phyloP scores from a whole-genome alignment of 192 early-diverging fungal species.

The Chytriomyces confervae region DNA sequence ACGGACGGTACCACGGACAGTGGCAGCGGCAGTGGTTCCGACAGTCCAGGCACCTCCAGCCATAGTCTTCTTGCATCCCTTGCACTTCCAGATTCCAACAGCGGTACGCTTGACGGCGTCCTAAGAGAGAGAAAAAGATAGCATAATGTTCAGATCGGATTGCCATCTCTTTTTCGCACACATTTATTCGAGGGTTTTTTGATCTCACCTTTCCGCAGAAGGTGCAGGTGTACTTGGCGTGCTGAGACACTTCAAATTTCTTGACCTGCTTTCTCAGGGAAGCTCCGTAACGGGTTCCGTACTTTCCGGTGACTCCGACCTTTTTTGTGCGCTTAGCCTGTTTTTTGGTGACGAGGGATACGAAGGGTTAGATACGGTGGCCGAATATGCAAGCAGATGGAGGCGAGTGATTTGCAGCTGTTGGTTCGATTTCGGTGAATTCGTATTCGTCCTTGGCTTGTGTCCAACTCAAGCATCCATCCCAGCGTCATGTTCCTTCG shows the following conservation, averaged over 20 bases:
- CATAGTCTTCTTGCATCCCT: conserved; percentile 90
- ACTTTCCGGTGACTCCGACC: conserved; percentile 99
- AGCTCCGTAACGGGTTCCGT: conserved; percentile 99
- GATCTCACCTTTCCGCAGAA: conserved; percentile 95
- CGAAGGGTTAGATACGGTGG: too few species aligned
- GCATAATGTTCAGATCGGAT: too few species aligned
- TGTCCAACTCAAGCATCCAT: too few species aligned
- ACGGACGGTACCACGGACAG: conserved; percentile 93
- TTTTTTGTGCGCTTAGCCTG: conserved; percentile 91
- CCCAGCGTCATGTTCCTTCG: too few species aligned
- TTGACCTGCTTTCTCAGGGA: conserved; percentile 96
- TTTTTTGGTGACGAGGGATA: too few species aligned
- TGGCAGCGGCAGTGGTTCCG: conserved; percentile 86
- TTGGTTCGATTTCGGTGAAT: too few species aligned
- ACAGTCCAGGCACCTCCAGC: conserved; percentile 99
- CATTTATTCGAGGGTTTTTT: too few species aligned
- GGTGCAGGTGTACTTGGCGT: conserved; percentile 98
- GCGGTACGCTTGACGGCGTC: conserved; percentile 91
- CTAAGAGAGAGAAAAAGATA: conserved; percentile 49
- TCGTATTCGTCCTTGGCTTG: too few species aligned
- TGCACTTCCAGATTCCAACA: conserved; percentile 99
- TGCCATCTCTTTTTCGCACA: too few species aligned
- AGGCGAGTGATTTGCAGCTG: too few species aligned
- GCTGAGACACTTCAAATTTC: conserved; percentile 99
- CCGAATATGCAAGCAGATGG: too few species aligned